Base-by-base conservation (phyloP, 257 asterid species). In the Nicotiana tabacum region DNA sequence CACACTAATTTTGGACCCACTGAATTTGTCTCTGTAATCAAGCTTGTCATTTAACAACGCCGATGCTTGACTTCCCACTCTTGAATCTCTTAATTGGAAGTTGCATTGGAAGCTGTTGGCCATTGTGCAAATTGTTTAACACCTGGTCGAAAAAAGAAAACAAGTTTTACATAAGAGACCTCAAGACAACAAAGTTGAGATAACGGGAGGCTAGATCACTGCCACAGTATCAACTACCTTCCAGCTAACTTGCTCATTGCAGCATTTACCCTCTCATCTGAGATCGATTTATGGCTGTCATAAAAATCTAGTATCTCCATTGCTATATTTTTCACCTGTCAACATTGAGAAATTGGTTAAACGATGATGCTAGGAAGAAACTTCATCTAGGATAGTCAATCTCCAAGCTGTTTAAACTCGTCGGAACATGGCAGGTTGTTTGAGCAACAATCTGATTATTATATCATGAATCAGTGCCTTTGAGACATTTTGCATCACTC, bases 251-350 rank as follows among this genome's bases (percentile, higher is more conserved):
- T 95, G 89, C 79, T 89, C 96, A 94, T 86, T 69, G 97, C 95
- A 3, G 92, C 85, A 66, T 77, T 83, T 51, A 90, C 87, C 89
- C 92, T 92, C 29, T 94, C 99, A 0, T 94, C 99, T 11, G 97
- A 83, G 60, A 95, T 92, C 84, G 66, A 83, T 84, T 90, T 92
- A 92, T 94, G 93, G 91, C 83, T 86, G 77, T 95, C 98, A 24
- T 94, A 95, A 88, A 92, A 95, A 87, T 94, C 99, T 64, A 95
- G 80, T 65, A 94, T 94, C 87, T 95, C 99, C 95, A 94, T 92
- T 18, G 98, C 97, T 29, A 94, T 94, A 88, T 92, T 95, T 84
- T 95, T 95, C 78, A 95, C 98, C 99, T 95, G 92, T 83, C 84
- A 83, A 70, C 12, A 29, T 43, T 65, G 9, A 65, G 35, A 27